Evolutionary conservation across 352 stramenopile species (phyloP), one percentile per base, ranked within the genome.

Genomic region (Pseudoperonospora humuli): DNA sequence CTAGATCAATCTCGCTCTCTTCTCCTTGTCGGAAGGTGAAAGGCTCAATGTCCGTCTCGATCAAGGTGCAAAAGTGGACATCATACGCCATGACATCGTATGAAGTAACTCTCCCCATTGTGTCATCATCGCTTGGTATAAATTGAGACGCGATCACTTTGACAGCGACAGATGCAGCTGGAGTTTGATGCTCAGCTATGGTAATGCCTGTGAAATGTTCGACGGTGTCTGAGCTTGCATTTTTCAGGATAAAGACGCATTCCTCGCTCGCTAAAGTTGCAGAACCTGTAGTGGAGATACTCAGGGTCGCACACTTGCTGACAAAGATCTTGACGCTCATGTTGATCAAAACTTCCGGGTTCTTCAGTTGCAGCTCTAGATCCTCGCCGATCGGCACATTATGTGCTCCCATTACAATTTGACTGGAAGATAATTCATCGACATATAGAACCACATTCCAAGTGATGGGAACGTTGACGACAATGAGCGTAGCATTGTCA

Each of bases 241-340:
- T 20, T 54, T 54, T 54, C 38, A 59, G 21, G 7, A 55, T 29
- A 42, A 50, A 54, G 8, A 1, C 18, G 10, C 51, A 60, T n/a
- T 54, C 45, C 1, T 41, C 19, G 15, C 33, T 50, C 8, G 37
- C 54, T 24, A 21, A 26, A 33, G 15, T 29, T 11, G 29, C 45
- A 38, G 11, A 21, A 1, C 44, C 45, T 14, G 33, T 36, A 17
- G 38, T 14, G 43, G 35, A 4, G 21, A 60, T 41, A 14, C 13
- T 20, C 9, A 54, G 50, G 25, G 23, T 31, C 1, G 44, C 32
- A n/a, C 51, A 60, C 14, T 60, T 60, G 7, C n/a, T 24, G n/a
- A 54, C 23, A 13, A 35, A 7, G 15, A 60, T 45, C 4, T 39
- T 27, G 7, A 60, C 51, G 8, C 13, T 37, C 4, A n/a, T 8